Percentiles rank a stretch among this genome's conserved stretches.
These are phyloP conservation scores for Exophiala oligosperma DNA, from an alignment of 2,329 filamentous ascomycete species.

Conservation along the genomic window DNA sequence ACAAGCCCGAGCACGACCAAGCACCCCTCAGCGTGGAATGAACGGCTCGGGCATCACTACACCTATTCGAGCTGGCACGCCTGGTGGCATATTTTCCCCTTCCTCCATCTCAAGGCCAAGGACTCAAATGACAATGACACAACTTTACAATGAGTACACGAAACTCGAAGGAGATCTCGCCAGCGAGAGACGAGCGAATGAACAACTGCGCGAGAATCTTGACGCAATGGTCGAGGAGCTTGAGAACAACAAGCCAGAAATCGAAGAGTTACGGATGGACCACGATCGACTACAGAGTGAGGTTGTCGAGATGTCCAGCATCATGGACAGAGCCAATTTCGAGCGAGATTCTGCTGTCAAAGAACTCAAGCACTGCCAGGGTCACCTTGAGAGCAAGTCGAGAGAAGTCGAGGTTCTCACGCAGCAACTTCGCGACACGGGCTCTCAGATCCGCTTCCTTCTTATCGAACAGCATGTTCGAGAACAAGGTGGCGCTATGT, in stretches of 20 bases:
- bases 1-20: slow-evolving; percentile 45
- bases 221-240: slow-evolving; percentile 84
- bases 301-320: slow-evolving; percentile 77
- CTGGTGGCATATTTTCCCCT: slow-evolving; percentile 52
- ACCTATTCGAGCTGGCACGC: slow-evolving; percentile 52
- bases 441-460: slow-evolving; percentile 85
- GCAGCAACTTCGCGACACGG: slow-evolving; percentile 84
- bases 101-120: slow-evolving; percentile 49
- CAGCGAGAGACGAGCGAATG: slow-evolving; percentile 70
- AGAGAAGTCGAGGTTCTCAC: slow-evolving; percentile 76
- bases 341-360: slow-evolving; percentile 79
- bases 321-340: slow-evolving; percentile 78
- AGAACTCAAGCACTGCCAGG: slow-evolving; percentile 74
- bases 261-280: slow-evolving; percentile 81
- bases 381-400: slow-evolving; percentile 62
- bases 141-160: slow-evolving; percentile 63
- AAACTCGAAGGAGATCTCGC: slow-evolving; percentile 68
- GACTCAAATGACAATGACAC: slow-evolving; percentile 63
- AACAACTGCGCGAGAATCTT: slow-evolving; percentile 72
- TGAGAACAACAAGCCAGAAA: slow-evolving; percentile 82
- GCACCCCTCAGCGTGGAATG: slow-evolving; percentile 54
- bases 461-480: slow-evolving; percentile 81
- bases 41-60: slow-evolving; percentile 52
- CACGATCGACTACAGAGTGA: slow-evolving; percentile 77
- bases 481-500: slow-evolving; percentile 76